Conservation (phyloP, 192 early-diverging fungal genomes). For the Obelidium mucronatum region DNA sequence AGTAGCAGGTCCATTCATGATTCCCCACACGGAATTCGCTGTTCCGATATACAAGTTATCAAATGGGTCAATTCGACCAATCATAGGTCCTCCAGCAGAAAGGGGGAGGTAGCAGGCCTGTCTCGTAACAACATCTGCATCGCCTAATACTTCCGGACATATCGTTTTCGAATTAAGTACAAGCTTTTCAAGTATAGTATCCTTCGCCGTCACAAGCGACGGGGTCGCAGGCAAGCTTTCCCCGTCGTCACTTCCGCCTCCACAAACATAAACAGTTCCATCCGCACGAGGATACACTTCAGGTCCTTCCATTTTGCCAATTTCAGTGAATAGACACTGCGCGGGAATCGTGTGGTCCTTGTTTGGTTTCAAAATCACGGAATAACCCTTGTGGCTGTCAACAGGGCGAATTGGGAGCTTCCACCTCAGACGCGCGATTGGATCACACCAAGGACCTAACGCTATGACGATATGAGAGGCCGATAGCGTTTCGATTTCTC, state of each 20-base stretch:
- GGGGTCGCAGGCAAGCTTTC: background rate
- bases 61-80: background rate
- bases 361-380: constrained; percentile 2
- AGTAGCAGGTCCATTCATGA: constrained; percentile 30
- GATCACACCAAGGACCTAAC: constrained; percentile 21
- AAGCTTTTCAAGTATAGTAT: background rate
- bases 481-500: background rate
- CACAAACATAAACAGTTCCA: constrained; percentile 31
- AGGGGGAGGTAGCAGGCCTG: constrained; percentile 24
- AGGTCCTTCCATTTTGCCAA: constrained; percentile 30
- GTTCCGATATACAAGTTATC: constrained; percentile 16
- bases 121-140: background rate
- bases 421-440: constrained; percentile 12
- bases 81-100: background rate
- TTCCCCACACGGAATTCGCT: constrained; percentile 32
- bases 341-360: background rate
- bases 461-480: constrained; percentile 10
- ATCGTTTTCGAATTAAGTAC: background rate
- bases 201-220: background rate
- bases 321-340: constrained; percentile 31
- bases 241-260: background rate
- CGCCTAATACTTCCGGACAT: background rate
- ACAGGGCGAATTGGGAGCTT: constrained; percentile 6
- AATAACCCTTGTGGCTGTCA: constrained; percentile 5
- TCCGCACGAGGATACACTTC: constrained; percentile 32